phyloP scores from a whole-genome alignment of 768 basidiomycete species.

The Cystofilobasidium ferigula region DNA sequence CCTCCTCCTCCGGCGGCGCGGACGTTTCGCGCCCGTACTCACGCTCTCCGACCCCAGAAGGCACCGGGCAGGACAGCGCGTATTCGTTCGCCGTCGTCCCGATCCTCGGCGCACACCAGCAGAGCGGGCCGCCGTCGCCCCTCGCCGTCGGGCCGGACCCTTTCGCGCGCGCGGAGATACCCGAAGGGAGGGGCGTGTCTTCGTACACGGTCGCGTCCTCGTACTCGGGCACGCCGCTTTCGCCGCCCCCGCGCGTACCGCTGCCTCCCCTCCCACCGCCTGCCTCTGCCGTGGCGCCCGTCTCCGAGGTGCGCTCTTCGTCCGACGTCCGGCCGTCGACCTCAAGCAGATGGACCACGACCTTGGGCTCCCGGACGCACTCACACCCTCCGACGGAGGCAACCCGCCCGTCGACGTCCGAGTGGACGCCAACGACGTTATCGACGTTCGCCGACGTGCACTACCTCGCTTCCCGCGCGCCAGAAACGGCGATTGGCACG shows the following conservation, averaged over 20 bases:
- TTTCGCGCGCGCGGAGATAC: background rate
- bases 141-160: background rate
- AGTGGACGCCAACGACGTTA: background rate
- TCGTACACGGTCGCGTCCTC: background rate
- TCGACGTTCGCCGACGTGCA: background rate
- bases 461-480: background rate
- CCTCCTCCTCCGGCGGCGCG: background rate
- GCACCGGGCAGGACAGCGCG: background rate
- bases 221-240: background rate
- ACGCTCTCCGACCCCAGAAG: background rate
- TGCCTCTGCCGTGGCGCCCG: too few species aligned
- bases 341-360: background rate
- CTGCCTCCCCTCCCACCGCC: conserved; percentile 5
- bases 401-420: background rate
- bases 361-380: background rate
- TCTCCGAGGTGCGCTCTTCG: background rate
- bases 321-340: background rate
- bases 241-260: background rate
- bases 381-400: background rate
- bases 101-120: too few species aligned
- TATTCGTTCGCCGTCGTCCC: background rate
- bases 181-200: conserved; percentile 9
- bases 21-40: background rate
- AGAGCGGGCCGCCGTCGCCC: background rate
- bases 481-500: background rate